Conservation (phyloP, 2,329 filamentous ascomycete species). For the Didymella arachidicola region DNA sequence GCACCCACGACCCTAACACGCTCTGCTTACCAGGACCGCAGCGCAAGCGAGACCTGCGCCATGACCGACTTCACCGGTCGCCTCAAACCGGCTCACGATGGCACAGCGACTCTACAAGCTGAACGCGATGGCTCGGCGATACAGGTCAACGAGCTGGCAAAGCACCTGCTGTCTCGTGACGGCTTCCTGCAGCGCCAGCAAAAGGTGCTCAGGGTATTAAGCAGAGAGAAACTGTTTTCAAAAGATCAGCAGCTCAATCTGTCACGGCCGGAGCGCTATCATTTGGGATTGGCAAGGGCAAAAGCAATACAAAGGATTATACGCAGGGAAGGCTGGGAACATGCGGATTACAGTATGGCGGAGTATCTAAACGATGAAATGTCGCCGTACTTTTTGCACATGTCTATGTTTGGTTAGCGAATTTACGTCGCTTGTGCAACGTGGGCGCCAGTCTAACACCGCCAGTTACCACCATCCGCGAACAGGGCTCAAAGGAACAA, state of each 20-base stretch:
- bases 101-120: constrained; percentile 55
- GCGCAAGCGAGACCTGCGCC: constrained; percentile 15
- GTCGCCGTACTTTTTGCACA: constrained; percentile 61
- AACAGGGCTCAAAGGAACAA: constrained; percentile 59
- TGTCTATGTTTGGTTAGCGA: constrained; percentile 58
- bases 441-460: constrained; percentile 28
- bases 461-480: constrained; percentile 56
- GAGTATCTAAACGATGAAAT: constrained; percentile 63
- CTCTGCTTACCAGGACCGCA: constrained; percentile 19
- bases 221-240: constrained; percentile 58
- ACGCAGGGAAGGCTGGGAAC: constrained; percentile 57
- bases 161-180: constrained; percentile 57
- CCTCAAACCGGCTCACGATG: constrained; percentile 57
- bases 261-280: constrained; percentile 60
- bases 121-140: constrained; percentile 58
- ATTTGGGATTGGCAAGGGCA: constrained; percentile 60
- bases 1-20: constrained; percentile 8
- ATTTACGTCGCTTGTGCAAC: constrained; percentile 27
- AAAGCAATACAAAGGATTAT: constrained; percentile 59
- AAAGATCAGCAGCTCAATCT: constrained; percentile 61
- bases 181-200: constrained; percentile 59
- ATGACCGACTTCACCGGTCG: constrained; percentile 61
- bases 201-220: constrained; percentile 55
- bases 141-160: constrained; percentile 54
- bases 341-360: constrained; percentile 61